phyloP scores from a whole-genome alignment of 106 monocot species.

The Dendrobium nobile region DNA sequence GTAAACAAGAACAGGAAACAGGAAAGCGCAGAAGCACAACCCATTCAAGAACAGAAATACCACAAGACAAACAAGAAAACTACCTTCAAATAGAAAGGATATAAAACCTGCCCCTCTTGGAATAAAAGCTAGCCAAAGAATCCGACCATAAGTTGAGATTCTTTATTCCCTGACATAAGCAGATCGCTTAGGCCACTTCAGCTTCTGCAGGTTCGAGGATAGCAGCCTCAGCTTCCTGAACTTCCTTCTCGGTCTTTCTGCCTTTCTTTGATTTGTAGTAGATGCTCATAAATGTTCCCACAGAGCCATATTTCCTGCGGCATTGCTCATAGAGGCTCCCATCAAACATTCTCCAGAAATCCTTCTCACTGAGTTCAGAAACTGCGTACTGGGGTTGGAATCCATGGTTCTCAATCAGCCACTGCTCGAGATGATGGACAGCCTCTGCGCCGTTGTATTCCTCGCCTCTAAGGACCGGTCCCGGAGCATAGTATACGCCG shows the following conservation, averaged over 20 bases:
- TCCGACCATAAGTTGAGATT: background rate
- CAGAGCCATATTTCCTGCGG: conserved; percentile 28
- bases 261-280: conserved; percentile 45
- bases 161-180: background rate
- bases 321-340: conserved; percentile 27
- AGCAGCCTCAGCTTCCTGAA: conserved; percentile 30
- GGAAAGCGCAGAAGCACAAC: too few relatives aligned
- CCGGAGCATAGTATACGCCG: conserved; percentile 26
- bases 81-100: too few relatives aligned
- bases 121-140: too few relatives aligned
- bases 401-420: conserved; percentile 35
- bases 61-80: too few relatives aligned
- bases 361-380: conserved; percentile 36
- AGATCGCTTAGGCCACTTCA: background rate
- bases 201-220: conserved; percentile 23
- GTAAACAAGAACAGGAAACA: too few relatives aligned
- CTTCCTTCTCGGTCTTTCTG: conserved; percentile 39
- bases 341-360: conserved; percentile 47
- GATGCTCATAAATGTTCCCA: conserved; percentile 42
- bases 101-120: too few relatives aligned
- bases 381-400: conserved; percentile 35
- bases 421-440: conserved; percentile 21
- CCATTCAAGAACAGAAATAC: too few relatives aligned
- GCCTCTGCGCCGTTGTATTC: conserved; percentile 22
- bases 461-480: conserved; percentile 29